Base-by-base conservation (phyloP, 257 asterid species). In the Nicotiana undulata region DNA sequence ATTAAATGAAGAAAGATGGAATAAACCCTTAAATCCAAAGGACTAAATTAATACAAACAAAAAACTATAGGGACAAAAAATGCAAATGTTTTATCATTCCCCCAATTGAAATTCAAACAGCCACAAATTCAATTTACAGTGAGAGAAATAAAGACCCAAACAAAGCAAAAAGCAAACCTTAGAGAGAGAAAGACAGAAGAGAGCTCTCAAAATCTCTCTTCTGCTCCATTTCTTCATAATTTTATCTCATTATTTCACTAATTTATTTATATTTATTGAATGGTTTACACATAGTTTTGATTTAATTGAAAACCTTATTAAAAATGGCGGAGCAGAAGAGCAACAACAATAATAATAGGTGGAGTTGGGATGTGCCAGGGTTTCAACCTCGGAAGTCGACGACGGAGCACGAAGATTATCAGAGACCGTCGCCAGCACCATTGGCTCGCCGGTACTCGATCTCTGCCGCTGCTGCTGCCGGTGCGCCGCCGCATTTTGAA, bases 361-460 rank as follows among this genome's bases (percentile, higher is more conserved):
- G 99, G 99, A 96, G 88, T 90, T 96, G 99, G 99, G 99, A 96
- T 79, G 97, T 94, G 37, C 82, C 97, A 11, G 99, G 99, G 28
- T 96, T 96, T 86, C 95, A 94, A 86, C 97, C 93, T 22, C 88
- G 92, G 82, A 91, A 88, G 86, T 80, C 94, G 87, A 80, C 84
- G 82, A 91, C 84, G 83, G 56, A 82, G 87, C 86, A 81, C 66
- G 97, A 90, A 59, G 91, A 89, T 80, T 81, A 88, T 59, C 87
- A 84, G 81, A 86, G 83, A 81, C 78, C 78, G 67, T 83, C 85
- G 24, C 75, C 83, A 28, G 63, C 84, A 22, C 93, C 88, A 80
- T 17, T 86, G 81, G 85, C 82, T 22, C 91, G 98, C 66, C 94
- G 98, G 79, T 90, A 91, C 90, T 92, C 98, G 75, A 89, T 92